Evolutionary conservation across 139 green algal genomes (phyloP), one percentile per base, ranked within the genome.

Genomic region (Desmodesmus armatus): DNA sequence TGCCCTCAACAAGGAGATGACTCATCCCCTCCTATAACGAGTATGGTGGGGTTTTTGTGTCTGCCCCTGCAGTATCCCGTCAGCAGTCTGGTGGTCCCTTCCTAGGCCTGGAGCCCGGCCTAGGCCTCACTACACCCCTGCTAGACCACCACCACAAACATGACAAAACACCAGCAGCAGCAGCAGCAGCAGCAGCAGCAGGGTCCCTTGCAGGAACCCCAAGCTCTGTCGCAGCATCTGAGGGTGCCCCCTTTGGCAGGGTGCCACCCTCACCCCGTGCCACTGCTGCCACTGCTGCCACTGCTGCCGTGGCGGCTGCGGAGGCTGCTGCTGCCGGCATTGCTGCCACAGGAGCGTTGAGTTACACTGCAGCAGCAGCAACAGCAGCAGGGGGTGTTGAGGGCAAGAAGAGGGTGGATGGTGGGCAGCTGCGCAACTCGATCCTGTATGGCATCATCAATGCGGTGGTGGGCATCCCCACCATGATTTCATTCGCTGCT

Each of bases 401-500:
- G 7, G 25, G 40, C 27, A 73, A 60, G 31, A 74, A 63, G 29
- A 27, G 44, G 66, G 71, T 69, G 11, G n/a, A 31, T 63, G 37
- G 9, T 23, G 0, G 31, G 6, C 60, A 5, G 15, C 21, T 62
- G 6, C 31, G 49, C n/a, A 82, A 53, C 29, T 71, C 73, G 37
- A 31, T 87, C 4, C 3, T 90, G 17, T 90, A 90, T 49, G 93
- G 92, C 31, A n/a, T 89, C 25, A 92, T 96, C 67, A 94, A 96
- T 58, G 82, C 65, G 17, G 69, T 94, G 4, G 92, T 95, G 15
- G 87, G 87, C 9, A 84, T 96, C n/a, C 95, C 95, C 1, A 87
- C 92, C 9, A 93, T 97, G 85, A 92, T 96, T 17, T 91, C 92
- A 0, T 97, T 94, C 67, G 89, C 93, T 1, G 89, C 91, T 40